Evolutionary conservation across 2,329 filamentous ascomycete species (phyloP), one percentile per base, ranked within the genome.

Genomic region (Byssochlamys sp.): DNA sequence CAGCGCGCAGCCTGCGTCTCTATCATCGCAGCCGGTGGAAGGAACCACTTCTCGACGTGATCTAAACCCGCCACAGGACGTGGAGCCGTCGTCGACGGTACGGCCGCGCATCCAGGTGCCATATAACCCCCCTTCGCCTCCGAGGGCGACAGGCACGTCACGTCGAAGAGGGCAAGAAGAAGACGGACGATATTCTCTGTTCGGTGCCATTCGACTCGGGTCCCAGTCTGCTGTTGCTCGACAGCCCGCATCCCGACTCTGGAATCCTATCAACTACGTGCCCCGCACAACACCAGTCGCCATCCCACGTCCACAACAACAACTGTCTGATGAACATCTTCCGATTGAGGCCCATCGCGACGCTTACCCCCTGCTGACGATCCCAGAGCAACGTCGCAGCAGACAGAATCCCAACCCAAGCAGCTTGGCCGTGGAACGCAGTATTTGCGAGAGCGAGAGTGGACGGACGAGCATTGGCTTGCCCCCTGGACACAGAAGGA

Each of bases 231-330:
- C 39, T 59, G 62, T 61, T 62, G 59, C 66, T 61, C 60, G 65
- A 49, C 69, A 71, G 31, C 74, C 77, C 56, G 74, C 79, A 33
- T 78, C 80, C 56, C 77, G 81, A 58, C 77, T 85, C 60, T 83
- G 82, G 73, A 84, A 84, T 68, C 83, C 83, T 39, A 77, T 83
- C 65, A 85, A 85, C 67, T 78, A 81, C 71, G 80, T 83, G 53
- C 83, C 81, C 48, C 79, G 81, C 58, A 72, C 74, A 31, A 80
- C 79, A 53, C 78, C 78, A 57, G 69, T 80, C 39, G 73, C 73
- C 24, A 63, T 79, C 55, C 67, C 72, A 28, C 70, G 71, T 53
- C 64, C 70, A 39, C 63, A 57, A 35, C 63, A 57, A 55, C 59
- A 60, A 49, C 50, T 52, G 57, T 71, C 68, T 5, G 65, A 69